Conservation (phyloP, 768 basidiomycete species). For the Kwoniella sp. region DNA sequence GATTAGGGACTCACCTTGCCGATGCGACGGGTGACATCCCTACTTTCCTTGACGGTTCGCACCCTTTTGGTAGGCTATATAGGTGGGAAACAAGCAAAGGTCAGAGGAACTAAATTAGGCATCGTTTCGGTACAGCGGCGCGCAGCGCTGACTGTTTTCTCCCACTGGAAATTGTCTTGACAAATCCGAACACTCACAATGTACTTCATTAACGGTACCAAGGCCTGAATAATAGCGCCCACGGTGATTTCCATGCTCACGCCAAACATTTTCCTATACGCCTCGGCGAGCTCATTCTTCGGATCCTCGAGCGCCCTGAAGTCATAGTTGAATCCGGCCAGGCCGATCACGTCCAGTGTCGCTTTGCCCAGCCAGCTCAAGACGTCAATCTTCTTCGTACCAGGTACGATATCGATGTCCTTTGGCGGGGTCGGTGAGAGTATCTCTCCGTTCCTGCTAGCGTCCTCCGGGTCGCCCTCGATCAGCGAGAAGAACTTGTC, state of each 20-base stretch:
- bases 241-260: conserved; percentile 26
- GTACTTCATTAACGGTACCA: conserved; percentile 57
- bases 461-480: conserved; percentile 18
- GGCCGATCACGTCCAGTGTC: conserved; percentile 76
- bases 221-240: conserved; percentile 31
- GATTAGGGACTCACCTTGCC: conserved; percentile 65
- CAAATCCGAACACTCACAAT: conserved; percentile 35
- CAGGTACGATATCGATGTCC: conserved; percentile 26
- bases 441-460: background rate
- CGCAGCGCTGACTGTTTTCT: too few species aligned
- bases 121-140: too few species aligned
- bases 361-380: conserved; percentile 65
- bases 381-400: conserved; percentile 61
- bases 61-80: conserved; percentile 61
- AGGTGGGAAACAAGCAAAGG: background rate
- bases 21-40: conserved; percentile 62
- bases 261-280: conserved; percentile 58
- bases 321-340: conserved; percentile 73
- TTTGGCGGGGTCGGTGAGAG: conserved; percentile 26
- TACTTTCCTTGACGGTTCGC: conserved; percentile 59
- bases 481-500: conserved; percentile 35
- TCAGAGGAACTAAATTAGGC: too few species aligned
- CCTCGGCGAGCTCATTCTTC: conserved; percentile 82
- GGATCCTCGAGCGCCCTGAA: conserved; percentile 84
- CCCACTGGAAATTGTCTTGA: background rate